Evolutionary conservation across 495 filamentous ascomycete species (phyloP), one percentile per base, ranked within the genome.

Genomic region (Aspergillus heteromorphus): DNA sequence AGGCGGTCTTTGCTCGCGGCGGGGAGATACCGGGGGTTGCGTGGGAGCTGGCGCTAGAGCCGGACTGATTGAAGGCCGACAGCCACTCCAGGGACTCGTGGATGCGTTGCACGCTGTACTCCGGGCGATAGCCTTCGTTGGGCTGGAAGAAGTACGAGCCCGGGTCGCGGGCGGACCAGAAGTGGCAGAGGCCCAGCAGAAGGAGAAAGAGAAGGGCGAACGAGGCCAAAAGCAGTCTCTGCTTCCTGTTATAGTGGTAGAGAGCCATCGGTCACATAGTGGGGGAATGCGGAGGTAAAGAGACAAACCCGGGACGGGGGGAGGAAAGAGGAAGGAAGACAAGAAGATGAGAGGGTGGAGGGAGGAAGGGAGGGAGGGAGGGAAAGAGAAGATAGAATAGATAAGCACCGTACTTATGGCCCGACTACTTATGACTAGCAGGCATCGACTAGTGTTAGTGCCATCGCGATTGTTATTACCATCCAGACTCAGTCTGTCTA

Each of bases 141-240:
- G 60, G 58, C 20, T 59, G 53, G 49, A 66, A 66, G 58, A 66
- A 66, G 45, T 29, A 58, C 4, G 63, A 66, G 13, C 57, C 58
- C 1, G 63, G 63, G 45, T 66, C 63, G 20, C 60, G 57, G 6
- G 60, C 57, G 29, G 60, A 61, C 38, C 61, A 40, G 45, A 60
- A 57, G 48, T 55, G 57, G 48, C 61, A 71, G 42, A 61, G 55
- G 25, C 63, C 40, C 19, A 73, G 53, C 11, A 68, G 54, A 19
- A 62, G 48, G 20, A 68, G 41, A 43, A 68, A 73, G 47, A 71
- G 38, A 21, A 67, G 19, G 21, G 60, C 48, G 31, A 69, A 69
- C 43, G 61, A 50, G 40, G 55, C 20, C 45, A 71, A 53, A 23
- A 59, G 51, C 14, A 61, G 50, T 48, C 48, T 65, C 50, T 65